These are phyloP conservation scores for Fusarium sp. DNA, from an alignment of 2,329 filamentous ascomycete species.

Conservation along the genomic window DNA sequence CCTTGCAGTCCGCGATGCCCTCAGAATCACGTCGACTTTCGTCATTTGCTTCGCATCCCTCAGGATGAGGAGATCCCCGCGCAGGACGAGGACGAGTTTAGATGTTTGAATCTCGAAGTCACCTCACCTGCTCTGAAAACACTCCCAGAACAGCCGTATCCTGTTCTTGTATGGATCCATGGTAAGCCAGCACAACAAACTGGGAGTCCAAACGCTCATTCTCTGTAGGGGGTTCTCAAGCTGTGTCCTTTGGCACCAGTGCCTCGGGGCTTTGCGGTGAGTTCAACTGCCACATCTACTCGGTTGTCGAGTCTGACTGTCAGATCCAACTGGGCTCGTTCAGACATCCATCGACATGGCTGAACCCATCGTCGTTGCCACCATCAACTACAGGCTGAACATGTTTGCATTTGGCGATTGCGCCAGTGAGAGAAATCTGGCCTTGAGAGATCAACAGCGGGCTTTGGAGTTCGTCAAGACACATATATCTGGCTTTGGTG, in stretches of 20 bases:
- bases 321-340: not conserved
- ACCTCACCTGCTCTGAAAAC: not conserved
- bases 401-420: slow-evolving; percentile 58
- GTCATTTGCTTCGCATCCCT: not conserved
- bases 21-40: not conserved
- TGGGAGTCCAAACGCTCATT: not conserved
- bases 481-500: not conserved
- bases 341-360: not conserved
- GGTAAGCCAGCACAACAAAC: not conserved
- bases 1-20: not conserved
- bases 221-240: slow-evolving; percentile 53
- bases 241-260: slow-evolving; percentile 56
- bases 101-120: not conserved
- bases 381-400: slow-evolving; percentile 41
- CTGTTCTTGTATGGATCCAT: not conserved
- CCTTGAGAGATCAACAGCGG: slow-evolving; percentile 49
- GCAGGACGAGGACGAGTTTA: not conserved
- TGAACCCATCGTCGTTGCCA: slow-evolving; percentile 31
- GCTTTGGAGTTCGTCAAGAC: slow-evolving; percentile 46
- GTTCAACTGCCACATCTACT: slow-evolving; percentile 50
- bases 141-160: not conserved
- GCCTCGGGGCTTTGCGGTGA: slow-evolving; percentile 58
- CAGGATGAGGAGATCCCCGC: not conserved
- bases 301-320: not conserved
- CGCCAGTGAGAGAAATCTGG: slow-evolving; percentile 51